A percentile compares a stretch with the other conserved stretches of the same genome.
These are phyloP conservation scores for Iodosphaeria phyllophila DNA, from an alignment of 2,329 filamentous ascomycete genomes.

Conservation along the genomic window DNA sequence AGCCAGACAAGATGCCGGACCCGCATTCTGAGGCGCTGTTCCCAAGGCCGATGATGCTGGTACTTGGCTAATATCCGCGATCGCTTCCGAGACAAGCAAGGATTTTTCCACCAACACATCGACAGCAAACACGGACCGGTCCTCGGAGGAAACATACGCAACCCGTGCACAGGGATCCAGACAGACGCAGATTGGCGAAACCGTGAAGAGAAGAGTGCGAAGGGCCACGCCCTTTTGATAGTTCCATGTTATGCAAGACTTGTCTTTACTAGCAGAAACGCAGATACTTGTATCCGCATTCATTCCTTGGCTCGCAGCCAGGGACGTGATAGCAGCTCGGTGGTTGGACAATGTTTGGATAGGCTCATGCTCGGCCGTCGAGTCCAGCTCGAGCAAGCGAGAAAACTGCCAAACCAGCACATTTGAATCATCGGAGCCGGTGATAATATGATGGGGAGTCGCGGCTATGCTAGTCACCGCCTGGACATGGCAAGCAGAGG, in stretches of 20 bases:
- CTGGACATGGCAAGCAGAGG: conserved; percentile 62
- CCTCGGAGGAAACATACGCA: conserved; percentile 63
- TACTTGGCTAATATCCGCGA: conserved; percentile 37
- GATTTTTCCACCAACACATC: conserved; percentile 46
- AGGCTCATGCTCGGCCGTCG: conserved; percentile 43
- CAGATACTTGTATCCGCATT: conserved; percentile 59
- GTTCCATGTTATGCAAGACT: conserved; percentile 85
- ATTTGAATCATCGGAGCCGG: conserved; percentile 71
- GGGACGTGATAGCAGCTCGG: conserved; percentile 50
- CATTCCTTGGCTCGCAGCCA: conserved; percentile 44
- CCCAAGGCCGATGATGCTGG: conserved; percentile 33
- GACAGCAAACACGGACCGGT: conserved; percentile 62
- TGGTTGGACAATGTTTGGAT: conserved; percentile 63
- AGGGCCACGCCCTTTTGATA: conserved; percentile 61
- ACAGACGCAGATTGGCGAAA: conserved; percentile 50
- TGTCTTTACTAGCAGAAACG: conserved; percentile 69
- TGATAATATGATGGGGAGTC: conserved; percentile 55
- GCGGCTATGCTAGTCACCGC: conserved; percentile 58
- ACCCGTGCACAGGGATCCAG: conserved; percentile 73
- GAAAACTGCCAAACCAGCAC: conserved; percentile 82
- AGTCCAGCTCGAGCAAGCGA: conserved; percentile 44
- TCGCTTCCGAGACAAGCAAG: conserved; percentile 34
- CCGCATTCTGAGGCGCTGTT: conserved; percentile 42
- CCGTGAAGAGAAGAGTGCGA: conserved; percentile 64
- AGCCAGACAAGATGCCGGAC: conserved; percentile 46